Evolutionary conservation across 2,329 filamentous ascomycete species (phyloP), one percentile per base, ranked within the genome.

Genomic region (Metarhizium sp.): DNA sequence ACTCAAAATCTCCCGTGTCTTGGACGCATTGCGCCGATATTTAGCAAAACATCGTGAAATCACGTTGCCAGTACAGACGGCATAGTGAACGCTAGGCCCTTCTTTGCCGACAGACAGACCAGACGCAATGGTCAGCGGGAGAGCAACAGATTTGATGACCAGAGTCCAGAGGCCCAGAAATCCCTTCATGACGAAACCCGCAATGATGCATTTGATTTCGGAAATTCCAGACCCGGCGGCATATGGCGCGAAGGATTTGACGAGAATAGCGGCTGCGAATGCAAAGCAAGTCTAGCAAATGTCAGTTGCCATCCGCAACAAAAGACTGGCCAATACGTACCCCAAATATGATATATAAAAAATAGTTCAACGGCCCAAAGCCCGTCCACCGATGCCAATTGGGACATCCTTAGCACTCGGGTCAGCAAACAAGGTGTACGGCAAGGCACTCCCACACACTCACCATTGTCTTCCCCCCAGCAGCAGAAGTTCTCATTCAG

Each of bases 141-240:
- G 76, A 29, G 88, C 89, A 55, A 97, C 82, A 0, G 91, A 95
- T 73, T 99, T 99, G 74, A 99, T 97, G 58, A 94, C 71, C 36
- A 99, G 76, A 5, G 94, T 97, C 82, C 90, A 91, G 63, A 87
- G 86, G 20, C 92, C 91, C 16, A 99, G 79, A 66, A 99, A 99
- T 0, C 92, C 94, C 72, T 97, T 96, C 94, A 99, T 99, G 51
- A 97, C 90, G 68, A 99, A 99, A 3, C 94, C 94, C 4, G 92
- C 94, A 66, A 99, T 96, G 67, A 99, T 97, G 72, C 91, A 96
- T 72, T 99, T 99, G 78, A 99, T 99, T 74, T 99, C 94, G 13
- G 91, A 96, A 57, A 99, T 99, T 45, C 94, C 94, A 13, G 90
- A 96, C 16, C 94, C 94, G 38, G 94, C 94, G 11, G 94, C 94